A percentile compares a stretch with the other conserved stretches of the same genome.
Evolutionary conservation across 2,329 filamentous ascomycete species (phyloP).

Genomic region (Thermoascus crustaceus): DNA sequence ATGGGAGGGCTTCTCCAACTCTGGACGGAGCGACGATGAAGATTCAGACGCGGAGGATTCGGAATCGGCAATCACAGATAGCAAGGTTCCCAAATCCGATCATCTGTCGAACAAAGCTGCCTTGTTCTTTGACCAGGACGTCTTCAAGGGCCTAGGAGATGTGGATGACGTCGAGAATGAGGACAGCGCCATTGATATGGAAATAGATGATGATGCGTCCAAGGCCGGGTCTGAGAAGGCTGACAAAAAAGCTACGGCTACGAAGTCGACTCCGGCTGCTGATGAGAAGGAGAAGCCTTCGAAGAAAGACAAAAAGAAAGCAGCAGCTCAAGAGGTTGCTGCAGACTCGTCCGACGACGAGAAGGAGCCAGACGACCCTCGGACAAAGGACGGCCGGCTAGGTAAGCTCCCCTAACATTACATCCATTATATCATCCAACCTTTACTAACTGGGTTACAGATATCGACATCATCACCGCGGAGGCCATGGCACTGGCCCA

Average conservation of each 20-base stretch:
- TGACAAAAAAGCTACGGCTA: conserved; percentile 3
- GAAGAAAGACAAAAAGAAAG: conserved; percentile 16
- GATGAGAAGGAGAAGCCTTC: conserved; percentile 13
- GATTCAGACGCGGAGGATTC: conserved; percentile 52
- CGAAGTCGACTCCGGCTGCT: conserved; percentile 6
- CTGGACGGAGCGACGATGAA: conserved; percentile 49
- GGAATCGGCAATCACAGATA: conserved; percentile 16
- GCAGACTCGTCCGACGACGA: conserved; percentile 32
- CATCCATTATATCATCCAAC: conserved; percentile 13
- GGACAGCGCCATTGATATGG: conserved; percentile 31
- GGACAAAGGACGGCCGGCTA: conserved; percentile 35
- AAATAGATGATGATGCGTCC: conserved; percentile 18
- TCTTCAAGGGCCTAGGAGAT: conserved; percentile 76
- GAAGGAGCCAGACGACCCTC: conserved; percentile 29
- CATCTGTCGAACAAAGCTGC: conserved; percentile 77
- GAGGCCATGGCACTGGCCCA: conserved; percentile 98
- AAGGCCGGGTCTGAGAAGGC: conserved; percentile 8
- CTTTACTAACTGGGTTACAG: conserved; percentile 35
- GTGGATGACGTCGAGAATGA: conserved; percentile 50
- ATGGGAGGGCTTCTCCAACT: conserved; percentile 80
- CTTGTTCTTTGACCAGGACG: conserved; percentile 88
- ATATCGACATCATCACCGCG: conserved; percentile 98
- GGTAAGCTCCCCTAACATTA: conserved; percentile 24
- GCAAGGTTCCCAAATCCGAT: conserved; percentile 24
- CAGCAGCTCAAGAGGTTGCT: conserved; percentile 16